Base-by-base conservation (phyloP, 371 early-diverging fungal species). In the Syncephalastrum sp. region DNA sequence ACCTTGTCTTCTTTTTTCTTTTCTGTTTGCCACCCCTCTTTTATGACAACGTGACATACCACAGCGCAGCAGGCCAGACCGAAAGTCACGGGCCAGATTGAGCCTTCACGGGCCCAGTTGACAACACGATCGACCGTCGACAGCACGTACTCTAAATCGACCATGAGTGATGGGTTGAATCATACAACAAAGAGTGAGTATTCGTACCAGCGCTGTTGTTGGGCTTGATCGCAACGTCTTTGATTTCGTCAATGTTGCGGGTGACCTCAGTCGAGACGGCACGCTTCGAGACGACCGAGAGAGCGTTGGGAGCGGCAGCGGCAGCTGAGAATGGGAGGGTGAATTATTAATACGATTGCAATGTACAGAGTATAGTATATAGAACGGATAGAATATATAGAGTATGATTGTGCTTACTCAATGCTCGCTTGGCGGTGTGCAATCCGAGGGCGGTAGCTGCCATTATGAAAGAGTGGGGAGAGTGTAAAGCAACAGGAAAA, bases 21-120 rank as follows among this genome's bases (percentile, higher is more conserved):
- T 21, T 42, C 8, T 42, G 5, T 16, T 14, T 38, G 17, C 17
- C 12, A 12, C 13, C 2, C 21, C 54, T 29, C 56, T 79, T 79
- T 72, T 72, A 57, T 82, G 77, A 10, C 71, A n/a, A 16, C 17
- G 17, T 19, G 47, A 62, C 69, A 56, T 66, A 71, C 76, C 65
- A 82, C 93, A 69, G 97, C 98, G 73, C 98, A 98, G 80, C 98
- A 98, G 1, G 98, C 97, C 54, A 98, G 83, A 71, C 98, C 98
- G 79, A 98, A 98, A 19, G 98, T 98, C 92, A 96, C 91, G 57
- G 96, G 97, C 96, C 96, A 97, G 58, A 94, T 84, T 41, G 96
- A 96, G 47, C 91, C 86, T 53, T 95, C 92, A 74, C 95, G 92
- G 44, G 89, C 90, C 94, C 95, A 98, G 82, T 89, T 95, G 61